These are phyloP conservation scores for Candolleomyces aberdarensis DNA, from an alignment of 768 basidiomycete species.

Conservation along the genomic window DNA sequence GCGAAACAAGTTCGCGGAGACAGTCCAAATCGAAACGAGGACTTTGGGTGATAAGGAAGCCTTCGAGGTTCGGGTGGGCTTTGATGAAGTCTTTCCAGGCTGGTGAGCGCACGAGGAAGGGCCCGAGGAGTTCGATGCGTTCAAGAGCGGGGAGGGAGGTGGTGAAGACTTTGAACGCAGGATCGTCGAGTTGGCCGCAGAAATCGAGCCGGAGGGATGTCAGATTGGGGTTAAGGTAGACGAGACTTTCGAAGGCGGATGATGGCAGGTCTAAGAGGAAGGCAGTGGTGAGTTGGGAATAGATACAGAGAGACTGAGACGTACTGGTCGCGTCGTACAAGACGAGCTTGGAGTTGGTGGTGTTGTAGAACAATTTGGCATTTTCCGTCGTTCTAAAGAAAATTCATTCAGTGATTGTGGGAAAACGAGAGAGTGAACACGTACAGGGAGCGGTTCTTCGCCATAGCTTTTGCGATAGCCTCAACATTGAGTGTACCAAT, in stretches of 20 bases:
- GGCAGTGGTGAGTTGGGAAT: background rate
- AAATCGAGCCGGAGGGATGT: constrained; percentile 75
- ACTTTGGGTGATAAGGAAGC: constrained; percentile 80
- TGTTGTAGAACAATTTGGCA: constrained; percentile 79
- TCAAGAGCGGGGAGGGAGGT: constrained; percentile 62
- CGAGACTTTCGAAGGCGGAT: constrained; percentile 65
- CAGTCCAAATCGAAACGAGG: constrained; percentile 81
- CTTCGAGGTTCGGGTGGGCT: constrained; percentile 57
- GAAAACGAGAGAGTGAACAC: constrained; percentile 26
- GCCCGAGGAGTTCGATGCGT: constrained; percentile 79
- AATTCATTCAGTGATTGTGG: background rate
- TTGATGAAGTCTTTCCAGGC: constrained; percentile 78
- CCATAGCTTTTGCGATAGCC: constrained; percentile 77
- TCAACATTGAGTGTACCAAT: constrained; percentile 84
- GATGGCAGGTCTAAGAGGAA: constrained; percentile 57
- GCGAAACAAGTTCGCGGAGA: constrained; percentile 54
- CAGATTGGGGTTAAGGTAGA: constrained; percentile 81
- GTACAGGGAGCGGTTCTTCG: constrained; percentile 78
- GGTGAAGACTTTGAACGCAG: constrained; percentile 56
- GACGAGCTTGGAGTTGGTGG: constrained; percentile 59
- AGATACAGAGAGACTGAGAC: constrained; percentile 20
- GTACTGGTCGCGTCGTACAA: constrained; percentile 90
- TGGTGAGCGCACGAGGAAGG: constrained; percentile 73
- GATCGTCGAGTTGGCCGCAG: constrained; percentile 78
- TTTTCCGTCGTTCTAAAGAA: constrained; percentile 68